A percentile compares a stretch with the other conserved stretches of the same genome.
Evolutionary conservation across 345 rosid genomes (phyloP).

Genomic region (Psidium guajava): DNA sequence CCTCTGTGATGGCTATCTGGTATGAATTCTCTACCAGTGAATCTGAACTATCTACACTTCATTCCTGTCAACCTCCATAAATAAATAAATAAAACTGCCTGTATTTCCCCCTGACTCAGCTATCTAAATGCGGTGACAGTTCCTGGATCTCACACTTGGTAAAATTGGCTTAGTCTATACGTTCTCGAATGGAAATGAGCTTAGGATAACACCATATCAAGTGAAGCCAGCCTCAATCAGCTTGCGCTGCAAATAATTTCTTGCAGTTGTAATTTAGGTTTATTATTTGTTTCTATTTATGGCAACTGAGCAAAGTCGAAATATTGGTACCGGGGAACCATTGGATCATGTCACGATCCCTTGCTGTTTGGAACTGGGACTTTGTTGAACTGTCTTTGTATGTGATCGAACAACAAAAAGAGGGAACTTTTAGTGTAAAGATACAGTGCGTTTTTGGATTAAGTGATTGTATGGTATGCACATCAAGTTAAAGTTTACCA

Average conservation of each 20-base stretch:
- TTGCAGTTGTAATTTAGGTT: background rate
- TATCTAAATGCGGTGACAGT: background rate
- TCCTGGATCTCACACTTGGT: background rate
- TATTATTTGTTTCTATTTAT: background rate
- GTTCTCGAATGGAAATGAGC: background rate
- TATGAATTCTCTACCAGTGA: constrained; percentile 9
- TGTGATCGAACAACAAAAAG: background rate
- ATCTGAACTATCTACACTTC: background rate
- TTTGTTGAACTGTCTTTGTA: background rate
- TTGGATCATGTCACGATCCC: background rate
- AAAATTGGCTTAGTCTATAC: background rate
- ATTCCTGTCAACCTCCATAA: background rate
- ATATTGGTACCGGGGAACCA: background rate
- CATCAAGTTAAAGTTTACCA: background rate
- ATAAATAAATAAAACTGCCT: background rate
- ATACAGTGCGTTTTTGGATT: background rate
- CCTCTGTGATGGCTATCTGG: constrained; percentile 71
- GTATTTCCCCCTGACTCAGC: background rate
- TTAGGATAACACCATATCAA: background rate
- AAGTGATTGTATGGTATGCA: background rate
- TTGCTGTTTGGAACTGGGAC: background rate
- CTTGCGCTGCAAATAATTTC: background rate
- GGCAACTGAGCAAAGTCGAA: background rate
- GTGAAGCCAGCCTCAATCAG: background rate
- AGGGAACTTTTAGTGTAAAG: background rate